A percentile compares a stretch with the other conserved stretches of the same genome.
phyloP scores from a whole-genome alignment of 2,329 filamentous ascomycete genomes.

The Cordyceps cicadae region DNA sequence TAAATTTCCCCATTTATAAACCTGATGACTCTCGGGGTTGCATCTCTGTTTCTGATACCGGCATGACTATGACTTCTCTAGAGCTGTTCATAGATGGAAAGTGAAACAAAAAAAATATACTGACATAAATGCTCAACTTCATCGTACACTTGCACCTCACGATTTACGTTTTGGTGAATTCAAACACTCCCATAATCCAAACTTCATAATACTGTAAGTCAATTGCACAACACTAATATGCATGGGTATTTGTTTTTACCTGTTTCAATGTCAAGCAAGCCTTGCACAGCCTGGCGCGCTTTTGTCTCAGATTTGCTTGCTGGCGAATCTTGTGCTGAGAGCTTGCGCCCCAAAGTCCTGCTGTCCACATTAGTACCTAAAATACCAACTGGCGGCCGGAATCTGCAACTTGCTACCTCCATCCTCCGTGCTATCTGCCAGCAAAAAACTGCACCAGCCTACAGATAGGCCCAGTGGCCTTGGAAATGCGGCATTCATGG shows the following conservation, averaged over 20 bases:
- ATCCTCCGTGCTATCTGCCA: neutral
- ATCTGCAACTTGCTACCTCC: neutral
- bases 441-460: neutral
- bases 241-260: neutral
- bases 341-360: neutral
- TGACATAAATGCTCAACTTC: neutral
- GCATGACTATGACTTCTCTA: neutral
- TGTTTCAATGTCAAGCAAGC: neutral
- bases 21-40: constrained; percentile 11
- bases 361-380: neutral
- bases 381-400: neutral
- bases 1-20: constrained; percentile 10
- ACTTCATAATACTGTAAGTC: too few relatives aligned
- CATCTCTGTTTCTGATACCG: constrained; percentile 9
- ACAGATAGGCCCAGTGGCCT: neutral
- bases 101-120: constrained; percentile 11
- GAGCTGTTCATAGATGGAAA: constrained; percentile 11
- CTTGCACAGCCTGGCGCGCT: neutral
- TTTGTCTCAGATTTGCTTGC: neutral
- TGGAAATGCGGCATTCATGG: neutral
- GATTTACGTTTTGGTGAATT: too few relatives aligned
- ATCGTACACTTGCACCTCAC: neutral
- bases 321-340: neutral
- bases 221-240: too few relatives aligned
- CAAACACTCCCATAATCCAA: too few relatives aligned